These are phyloP conservation scores for Picea abies DNA, from an alignment of 83 land plant genomes.

Conservation along the genomic window DNA sequence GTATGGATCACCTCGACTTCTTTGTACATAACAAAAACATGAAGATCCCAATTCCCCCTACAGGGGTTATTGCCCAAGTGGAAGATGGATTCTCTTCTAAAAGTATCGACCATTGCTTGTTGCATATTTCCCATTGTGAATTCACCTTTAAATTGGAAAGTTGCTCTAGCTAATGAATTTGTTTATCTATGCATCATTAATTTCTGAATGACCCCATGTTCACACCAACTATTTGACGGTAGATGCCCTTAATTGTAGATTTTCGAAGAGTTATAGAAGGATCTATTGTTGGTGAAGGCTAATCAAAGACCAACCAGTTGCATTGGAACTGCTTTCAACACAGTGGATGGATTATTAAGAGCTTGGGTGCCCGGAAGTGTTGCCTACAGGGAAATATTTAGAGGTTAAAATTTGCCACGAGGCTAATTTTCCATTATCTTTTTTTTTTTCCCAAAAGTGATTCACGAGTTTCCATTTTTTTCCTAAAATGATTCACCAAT, in stretches of 20 bases:
- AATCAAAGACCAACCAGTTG: constrained; percentile 87
- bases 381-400: neutral
- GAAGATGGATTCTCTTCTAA: constrained; percentile 82
- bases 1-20: constrained; percentile 76
- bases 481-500: too few relatives aligned
- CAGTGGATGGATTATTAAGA: constrained; percentile 85
- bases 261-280: constrained; percentile 92
- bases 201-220: too few relatives aligned
- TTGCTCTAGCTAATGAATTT: neutral
- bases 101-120: constrained; percentile 77
- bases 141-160: constrained; percentile 77
- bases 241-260: constrained; percentile 29
- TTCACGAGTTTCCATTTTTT: too few relatives aligned
- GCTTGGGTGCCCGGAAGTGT: constrained; percentile 97
- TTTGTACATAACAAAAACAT: constrained; percentile 7
- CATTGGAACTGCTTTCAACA: constrained; percentile 84
- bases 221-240: too few relatives aligned
- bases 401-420: too few relatives aligned
- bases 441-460: too few relatives aligned
- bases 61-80: constrained; percentile 84
- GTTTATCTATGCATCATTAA: too few relatives aligned
- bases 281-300: constrained; percentile 81
- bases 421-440: too few relatives aligned
- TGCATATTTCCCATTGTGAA: constrained; percentile 88
- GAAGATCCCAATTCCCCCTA: constrained; percentile 46